Evolutionary conservation across 257 asterid species (phyloP), one percentile per base, ranked within the genome.

Genomic region (Nemophila menziesii): DNA sequence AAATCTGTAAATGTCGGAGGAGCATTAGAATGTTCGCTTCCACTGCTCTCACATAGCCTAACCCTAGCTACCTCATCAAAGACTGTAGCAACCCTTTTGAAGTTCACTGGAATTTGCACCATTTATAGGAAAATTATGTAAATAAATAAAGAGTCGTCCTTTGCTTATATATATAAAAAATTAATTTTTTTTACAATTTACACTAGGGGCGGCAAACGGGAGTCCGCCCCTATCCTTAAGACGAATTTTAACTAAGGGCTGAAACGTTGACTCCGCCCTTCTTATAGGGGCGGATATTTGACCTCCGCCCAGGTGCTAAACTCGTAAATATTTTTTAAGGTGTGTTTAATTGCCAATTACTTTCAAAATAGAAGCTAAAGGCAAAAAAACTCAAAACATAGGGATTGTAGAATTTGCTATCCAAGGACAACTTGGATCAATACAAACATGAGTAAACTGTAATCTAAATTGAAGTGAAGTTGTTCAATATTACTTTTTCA

Each of bases 1-100:
- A 78, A 54, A 54, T 79, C 86, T 15, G 72, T 40, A 14, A 39
- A 33, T 21, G 58, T 61, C 44, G 16, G 29, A 39, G 51, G 39
- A 24, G 41, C 64, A n/a, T n/a, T 61, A 1, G 87, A 79, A 62
- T 82, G 75, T 52, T 82, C 94, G 69, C 93, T 79, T 52, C 93
- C 93, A 74, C 93, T 86, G 74, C 86, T 79, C 48, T 71, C 90
- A 53, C 54, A 71, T 0, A 78, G 61, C 66, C 72, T 26, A 0
- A 34, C 56, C 43, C 60, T 57, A 16, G 82, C 74, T 60, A 62
- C 81, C 63, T 77, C 80, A 37, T 77, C 74, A 56, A 86, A 86
- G 1, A 60, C 87, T 5, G 69, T 92, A 2, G 75, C 82, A n/a
- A 72, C 60, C 48, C 87, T 54, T 22, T 67, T 61, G 69, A 77